Evolutionary conservation across 1,284 basidiomycete species (phyloP), one percentile per base, ranked within the genome.

Genomic region (Ustilago trichophora): DNA sequence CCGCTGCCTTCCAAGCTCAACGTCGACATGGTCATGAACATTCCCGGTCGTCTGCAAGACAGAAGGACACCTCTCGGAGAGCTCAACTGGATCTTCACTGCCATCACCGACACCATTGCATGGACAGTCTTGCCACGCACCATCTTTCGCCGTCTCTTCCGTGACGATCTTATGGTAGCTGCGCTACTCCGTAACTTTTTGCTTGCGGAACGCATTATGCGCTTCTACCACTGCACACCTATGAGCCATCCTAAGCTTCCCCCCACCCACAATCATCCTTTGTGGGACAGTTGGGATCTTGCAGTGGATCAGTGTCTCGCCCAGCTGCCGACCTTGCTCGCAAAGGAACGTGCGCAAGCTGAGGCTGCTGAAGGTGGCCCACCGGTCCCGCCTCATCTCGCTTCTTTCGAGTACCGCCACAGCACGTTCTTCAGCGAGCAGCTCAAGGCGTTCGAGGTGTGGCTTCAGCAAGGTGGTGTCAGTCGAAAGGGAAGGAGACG

Each of bases 61-160:
- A 87, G 95, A 27, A 87, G 93, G 21, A 98, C 96, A 3, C 95
- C 95, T 0, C 85, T 98, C 2, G 95, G 95, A 47, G 95, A 98
- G 83, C 87, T 98, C 24, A 97, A 97, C 82, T 98, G 96, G 95
- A 98, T 98, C 73, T 98, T 98, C 83, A 98, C 93, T 2, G 93
- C 95, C 34, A 93, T 98, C 67, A 98, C 95, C 15, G 95, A 98
- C 83, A 98, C 95, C 8, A 98, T 98, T 67, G 96, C 96, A 12
- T 98, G 96, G 95, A 93, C 94, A 11, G 92, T 93, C 0, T 93
- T 98, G 78, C 91, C 93, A 18, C 87, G 91, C 45, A 92, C 95
- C 46, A 88, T 93, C 11, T 98, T 98, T 83, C 93, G 93, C 36
- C 88, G 92, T 32, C 85, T 98, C 26, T 98, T 98, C 83, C 87